Base-by-base conservation (phyloP, 192 early-diverging fungal species). In the Linnemannia schmuckeri region DNA sequence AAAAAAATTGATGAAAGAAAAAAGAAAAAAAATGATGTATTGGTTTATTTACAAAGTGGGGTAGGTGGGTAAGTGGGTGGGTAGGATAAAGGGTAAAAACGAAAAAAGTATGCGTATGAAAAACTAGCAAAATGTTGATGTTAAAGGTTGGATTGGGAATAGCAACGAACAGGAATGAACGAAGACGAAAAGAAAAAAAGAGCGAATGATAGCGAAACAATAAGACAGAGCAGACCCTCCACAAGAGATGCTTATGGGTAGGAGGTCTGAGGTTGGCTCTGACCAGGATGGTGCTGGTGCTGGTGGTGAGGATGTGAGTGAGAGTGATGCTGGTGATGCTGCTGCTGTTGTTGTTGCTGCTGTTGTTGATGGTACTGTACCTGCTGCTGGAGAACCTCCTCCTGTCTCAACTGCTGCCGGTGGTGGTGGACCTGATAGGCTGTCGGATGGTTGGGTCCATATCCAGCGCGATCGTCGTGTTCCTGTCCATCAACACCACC, bases 331-430 rank as follows among this genome's bases (percentile, higher is more conserved):
- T 69, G 73, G 2, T 74, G 79, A 35, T 81, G 72, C 10, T 76
- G 80, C 15, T 41, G 74, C 22, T 75, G 74, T 35, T 75, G 74
- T 33, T 55, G 52, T 22, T 42, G 37, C 37, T 80, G 54, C 27
- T 78, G 72, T 35, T 77, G 71, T 46, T 78, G 76, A 15, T 57
- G 46, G 15, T 35, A 30, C 22, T 74, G 82, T 42, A 74, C 76
- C 18, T 78, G 73, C 40, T 79, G 77, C 42, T 79, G 77, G 7
- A 70, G 46, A 6, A 81, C 17, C 35, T 87, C 85, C 40, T 87
- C 85, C n/a, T 87, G 79, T 41, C 81, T 81, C 37, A 87, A 33
- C 47, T 87, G 79, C 63, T 86, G 84, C 27, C 84, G 68, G 37
- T 80, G 79, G 40, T 86, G 84, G 47, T 86, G 74, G 10, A 81